Conservation (phyloP, 176 grass and related monocot genomes). For the Triticum aestivum region IWGSC_CS_RefSeq_v2.1 NC_057797.1:152114518-152115017, state of each 20-base stretch:
- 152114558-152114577: slow-evolving; percentile 62
- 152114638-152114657: slow-evolving; percentile 33
- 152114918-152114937: background rate
- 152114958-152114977: too few species aligned
- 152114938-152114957: background rate
- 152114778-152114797: background rate
- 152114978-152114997: too few species aligned
- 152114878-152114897: too few species aligned
- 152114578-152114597: slow-evolving; percentile 81
- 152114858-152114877: background rate
- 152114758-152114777: background rate
- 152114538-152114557: slow-evolving; percentile 45
- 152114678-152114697: slow-evolving; percentile 85
- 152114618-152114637: slow-evolving; percentile 13
- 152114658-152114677: slow-evolving; percentile 89
- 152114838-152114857: background rate
- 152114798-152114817: background rate
- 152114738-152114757: slow-evolving; percentile 80
- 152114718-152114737: slow-evolving; percentile 73
- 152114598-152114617: slow-evolving; percentile 5
- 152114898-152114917: background rate
- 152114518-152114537: slow-evolving; percentile 69
- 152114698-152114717: slow-evolving; percentile 68
- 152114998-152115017: too few species aligned
- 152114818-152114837: background rate